Evolutionary conservation across 2,329 filamentous ascomycete species (phyloP).

Genomic region (Pestalotiopsis sp.): DNA sequence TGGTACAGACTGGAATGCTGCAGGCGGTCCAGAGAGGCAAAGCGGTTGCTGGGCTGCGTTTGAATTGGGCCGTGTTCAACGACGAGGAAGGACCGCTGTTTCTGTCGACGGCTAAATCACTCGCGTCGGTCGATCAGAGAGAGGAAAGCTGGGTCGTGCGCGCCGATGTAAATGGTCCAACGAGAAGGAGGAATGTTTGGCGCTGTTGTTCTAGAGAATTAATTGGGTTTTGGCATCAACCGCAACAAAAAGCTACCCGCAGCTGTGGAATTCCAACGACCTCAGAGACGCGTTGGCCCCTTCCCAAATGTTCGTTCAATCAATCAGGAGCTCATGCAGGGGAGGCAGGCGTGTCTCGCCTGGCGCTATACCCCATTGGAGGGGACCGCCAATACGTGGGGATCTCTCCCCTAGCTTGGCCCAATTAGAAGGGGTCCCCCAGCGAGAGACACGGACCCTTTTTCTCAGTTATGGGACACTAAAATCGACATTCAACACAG

Average conservation of each 20-base stretch:
- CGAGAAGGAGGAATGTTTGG: background rate
- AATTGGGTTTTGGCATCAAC: background rate
- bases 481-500: no score
- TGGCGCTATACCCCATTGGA: background rate
- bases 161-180: background rate
- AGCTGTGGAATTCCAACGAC: background rate
- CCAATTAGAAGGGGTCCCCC: background rate
- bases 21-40: background rate
- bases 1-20: background rate
- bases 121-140: no score
- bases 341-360: background rate
- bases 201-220: background rate
- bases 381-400: background rate
- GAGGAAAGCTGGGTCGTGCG: background rate
- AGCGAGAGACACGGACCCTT: background rate
- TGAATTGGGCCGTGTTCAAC: background rate
- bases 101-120: background rate
- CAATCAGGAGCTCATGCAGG: conserved; percentile 4
- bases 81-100: background rate
- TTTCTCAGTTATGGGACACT: background rate
- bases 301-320: background rate
- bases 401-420: background rate
- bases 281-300: background rate
- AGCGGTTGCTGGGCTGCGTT: background rate
- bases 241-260: background rate